These are phyloP conservation scores for Fusarium tupiense DNA, from an alignment of 2,329 filamentous ascomycete genomes.

Conservation along the genomic window DNA sequence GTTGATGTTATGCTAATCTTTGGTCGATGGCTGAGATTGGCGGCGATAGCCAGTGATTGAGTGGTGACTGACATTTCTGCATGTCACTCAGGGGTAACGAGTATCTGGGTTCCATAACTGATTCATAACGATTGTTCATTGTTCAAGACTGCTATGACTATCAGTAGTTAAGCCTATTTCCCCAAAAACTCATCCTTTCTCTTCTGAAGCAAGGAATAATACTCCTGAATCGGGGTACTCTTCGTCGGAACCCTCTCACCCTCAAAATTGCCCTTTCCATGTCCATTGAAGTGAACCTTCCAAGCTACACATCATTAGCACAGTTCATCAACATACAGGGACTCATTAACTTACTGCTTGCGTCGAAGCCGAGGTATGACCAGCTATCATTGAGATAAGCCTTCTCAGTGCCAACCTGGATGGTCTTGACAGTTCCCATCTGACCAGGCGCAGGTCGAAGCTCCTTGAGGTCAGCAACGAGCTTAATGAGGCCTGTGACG, in stretches of 20 bases:
- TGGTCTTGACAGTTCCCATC: conserved; percentile 58
- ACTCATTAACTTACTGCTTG: conserved; percentile 53
- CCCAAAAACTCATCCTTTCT: conserved; percentile 42
- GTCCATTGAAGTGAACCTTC: conserved; percentile 53
- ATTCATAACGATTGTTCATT: neutral
- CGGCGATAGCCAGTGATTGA: neutral
- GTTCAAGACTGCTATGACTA: neutral
- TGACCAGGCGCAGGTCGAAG: conserved; percentile 57
- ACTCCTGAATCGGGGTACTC: conserved; percentile 43
- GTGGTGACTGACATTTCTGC: neutral
- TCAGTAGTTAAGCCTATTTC: neutral
- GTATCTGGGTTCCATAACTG: neutral
- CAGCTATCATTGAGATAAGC: conserved; percentile 60
- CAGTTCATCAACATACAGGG: rapidly evolving
- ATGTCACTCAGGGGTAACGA: neutral
- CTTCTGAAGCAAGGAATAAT: conserved; percentile 49
- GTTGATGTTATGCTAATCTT: rapidly evolving
- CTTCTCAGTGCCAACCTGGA: conserved; percentile 52
- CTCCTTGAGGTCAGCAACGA: conserved; percentile 54
- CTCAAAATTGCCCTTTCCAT: conserved; percentile 48
- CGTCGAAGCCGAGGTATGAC: conserved; percentile 56
- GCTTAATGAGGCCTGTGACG: conserved; percentile 54
- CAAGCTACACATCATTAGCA: conserved; percentile 43
- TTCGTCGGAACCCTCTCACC: conserved; percentile 44
- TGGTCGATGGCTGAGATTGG: too few relatives aligned